A percentile compares a stretch with the other conserved stretches of the same genome.
These are phyloP conservation scores for Calonectria pseudoreteaudii DNA, from an alignment of 2,329 filamentous ascomycete species.

Conservation along the genomic window DNA sequence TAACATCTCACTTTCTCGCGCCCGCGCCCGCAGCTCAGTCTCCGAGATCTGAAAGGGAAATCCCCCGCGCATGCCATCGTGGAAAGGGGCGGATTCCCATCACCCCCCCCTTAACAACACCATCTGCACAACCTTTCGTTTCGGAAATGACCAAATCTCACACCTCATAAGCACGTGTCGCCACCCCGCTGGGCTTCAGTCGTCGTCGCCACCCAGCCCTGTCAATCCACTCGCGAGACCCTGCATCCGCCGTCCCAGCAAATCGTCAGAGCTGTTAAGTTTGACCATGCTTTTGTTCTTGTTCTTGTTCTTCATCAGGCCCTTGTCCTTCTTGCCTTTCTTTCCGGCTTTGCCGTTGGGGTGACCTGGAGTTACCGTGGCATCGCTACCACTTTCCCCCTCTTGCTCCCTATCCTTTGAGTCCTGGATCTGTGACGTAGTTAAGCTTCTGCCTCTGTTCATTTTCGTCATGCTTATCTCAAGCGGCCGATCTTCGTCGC, in stretches of 20 bases:
- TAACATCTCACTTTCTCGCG: slow-evolving; percentile 30
- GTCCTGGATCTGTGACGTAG: slow-evolving; percentile 32
- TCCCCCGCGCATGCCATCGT: not conserved
- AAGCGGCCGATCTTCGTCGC: slow-evolving; percentile 83
- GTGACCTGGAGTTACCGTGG: slow-evolving; percentile 29
- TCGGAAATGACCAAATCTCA: slow-evolving; percentile 26
- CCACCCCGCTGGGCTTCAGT: slow-evolving; percentile 36
- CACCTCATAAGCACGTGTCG: not conserved
- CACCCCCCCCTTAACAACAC: not conserved
- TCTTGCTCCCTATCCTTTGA: slow-evolving; percentile 24
- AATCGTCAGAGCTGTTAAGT: slow-evolving; percentile 68
- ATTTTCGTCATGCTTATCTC: slow-evolving; percentile 79
- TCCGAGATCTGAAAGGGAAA: slow-evolving; percentile 29
- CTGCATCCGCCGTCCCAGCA: slow-evolving; percentile 69
- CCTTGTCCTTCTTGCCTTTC: slow-evolving; percentile 41
- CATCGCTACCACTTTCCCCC: slow-evolving; percentile 34
- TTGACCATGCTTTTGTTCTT: slow-evolving; percentile 63
- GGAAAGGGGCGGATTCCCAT: not conserved
- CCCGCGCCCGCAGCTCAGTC: slow-evolving; percentile 25
- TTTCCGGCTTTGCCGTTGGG: slow-evolving; percentile 40
- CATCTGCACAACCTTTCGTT: slow-evolving; percentile 7
- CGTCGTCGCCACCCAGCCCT: slow-evolving; percentile 57
- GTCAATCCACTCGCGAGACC: slow-evolving; percentile 67
- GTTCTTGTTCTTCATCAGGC: slow-evolving; percentile 51
- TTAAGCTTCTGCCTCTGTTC: slow-evolving; percentile 49